A percentile compares a stretch with the other conserved stretches of the same genome.
phyloP scores from a whole-genome alignment of 2,329 filamentous ascomycete species.

The Apiospora sp. region DNA sequence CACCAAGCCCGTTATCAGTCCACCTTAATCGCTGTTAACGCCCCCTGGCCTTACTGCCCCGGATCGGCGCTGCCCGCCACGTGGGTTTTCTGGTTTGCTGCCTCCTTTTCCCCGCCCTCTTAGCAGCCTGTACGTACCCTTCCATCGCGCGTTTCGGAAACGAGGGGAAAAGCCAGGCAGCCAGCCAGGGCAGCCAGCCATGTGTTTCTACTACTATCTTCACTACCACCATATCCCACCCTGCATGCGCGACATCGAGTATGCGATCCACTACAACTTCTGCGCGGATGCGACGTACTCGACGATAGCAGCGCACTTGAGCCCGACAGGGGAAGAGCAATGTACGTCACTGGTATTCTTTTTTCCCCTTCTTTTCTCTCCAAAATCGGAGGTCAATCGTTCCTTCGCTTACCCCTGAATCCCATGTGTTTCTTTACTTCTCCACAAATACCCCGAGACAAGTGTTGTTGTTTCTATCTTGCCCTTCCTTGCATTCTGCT shows the following conservation, averaged over 20 bases:
- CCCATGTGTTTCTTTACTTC: neutral
- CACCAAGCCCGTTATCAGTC: neutral
- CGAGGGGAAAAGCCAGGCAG: neutral
- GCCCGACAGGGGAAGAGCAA: conserved; percentile 22
- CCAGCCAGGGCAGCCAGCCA: conserved; percentile 35
- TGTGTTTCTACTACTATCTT: conserved; percentile 60
- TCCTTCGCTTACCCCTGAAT: neutral
- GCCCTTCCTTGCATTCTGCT: neutral
- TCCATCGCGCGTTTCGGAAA: neutral
- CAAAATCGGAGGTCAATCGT: neutral
- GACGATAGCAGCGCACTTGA: conserved; percentile 33
- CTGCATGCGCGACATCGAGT: conserved; percentile 51
- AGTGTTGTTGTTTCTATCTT: neutral
- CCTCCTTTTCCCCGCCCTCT: neutral
- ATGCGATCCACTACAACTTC: conserved; percentile 53
- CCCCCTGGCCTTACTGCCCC: neutral
- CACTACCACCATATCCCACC: conserved; percentile 59
- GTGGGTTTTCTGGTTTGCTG: neutral
- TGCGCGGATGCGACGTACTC: conserved; percentile 46
- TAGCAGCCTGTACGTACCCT: conserved; percentile 4
- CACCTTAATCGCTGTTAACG: neutral
- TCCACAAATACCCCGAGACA: neutral
- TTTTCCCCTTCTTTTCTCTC: neutral
- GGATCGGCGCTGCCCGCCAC: neutral
- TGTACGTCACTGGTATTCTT: neutral